Percentiles rank a stretch among this genome's conserved stretches.
Evolutionary conservation across 2,329 filamentous ascomycete genomes (phyloP).

Genomic region (Hypomyces rosellus): DNA sequence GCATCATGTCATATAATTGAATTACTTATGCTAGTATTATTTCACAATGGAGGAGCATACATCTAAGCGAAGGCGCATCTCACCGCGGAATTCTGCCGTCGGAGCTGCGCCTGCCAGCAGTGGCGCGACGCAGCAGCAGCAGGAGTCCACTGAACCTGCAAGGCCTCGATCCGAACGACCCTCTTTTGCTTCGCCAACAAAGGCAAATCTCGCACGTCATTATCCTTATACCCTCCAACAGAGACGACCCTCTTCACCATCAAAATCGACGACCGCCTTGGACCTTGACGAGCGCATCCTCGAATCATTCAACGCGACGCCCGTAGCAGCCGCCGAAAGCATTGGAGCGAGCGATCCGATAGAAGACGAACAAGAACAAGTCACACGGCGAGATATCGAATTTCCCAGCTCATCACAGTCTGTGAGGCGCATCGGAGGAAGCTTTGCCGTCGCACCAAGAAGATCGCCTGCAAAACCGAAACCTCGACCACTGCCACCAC

Average conservation of each 20-base stretch:
- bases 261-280: constrained; percentile 20
- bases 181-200: constrained; percentile 63
- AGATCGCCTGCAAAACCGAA: constrained; percentile 37
- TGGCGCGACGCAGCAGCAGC: constrained; percentile 16
- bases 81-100: constrained; percentile 40
- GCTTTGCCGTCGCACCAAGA: constrained; percentile 29
- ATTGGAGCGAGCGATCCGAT: not conserved
- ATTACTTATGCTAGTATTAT: not conserved
- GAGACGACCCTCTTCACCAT: constrained; percentile 31
- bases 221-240: constrained; percentile 52
- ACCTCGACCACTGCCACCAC: constrained; percentile 42
- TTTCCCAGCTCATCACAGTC: constrained; percentile 14
- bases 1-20: not conserved
- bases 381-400: constrained; percentile 2
- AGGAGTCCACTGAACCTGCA: constrained; percentile 10
- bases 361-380: constrained; percentile 12
- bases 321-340: constrained; percentile 20
- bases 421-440: constrained; percentile 20
- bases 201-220: constrained; percentile 54
- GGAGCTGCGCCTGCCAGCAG: constrained; percentile 12
- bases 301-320: constrained; percentile 25
- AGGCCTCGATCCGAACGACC: constrained; percentile 32
- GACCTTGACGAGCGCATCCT: constrained; percentile 19
- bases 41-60: constrained; percentile 46
- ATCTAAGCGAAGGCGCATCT: constrained; percentile 58